Evolutionary conservation across 192 early-diverging fungal species (phyloP).

Genomic region (Linnemannia elongata): DNA sequence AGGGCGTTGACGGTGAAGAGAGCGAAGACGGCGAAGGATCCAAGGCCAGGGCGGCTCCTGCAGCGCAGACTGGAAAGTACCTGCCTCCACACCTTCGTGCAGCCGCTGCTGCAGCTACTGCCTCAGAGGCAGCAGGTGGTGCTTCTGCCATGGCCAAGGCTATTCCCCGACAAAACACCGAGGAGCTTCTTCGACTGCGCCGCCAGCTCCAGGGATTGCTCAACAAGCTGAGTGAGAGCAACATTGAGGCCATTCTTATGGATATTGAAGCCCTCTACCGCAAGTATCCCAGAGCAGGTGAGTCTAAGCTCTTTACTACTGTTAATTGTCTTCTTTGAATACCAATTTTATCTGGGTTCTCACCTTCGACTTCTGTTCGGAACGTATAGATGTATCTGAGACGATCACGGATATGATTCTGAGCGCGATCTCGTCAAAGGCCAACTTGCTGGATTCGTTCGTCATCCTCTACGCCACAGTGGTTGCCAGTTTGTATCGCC

Average conservation of each 20-base stretch:
- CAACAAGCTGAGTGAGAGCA: slow-evolving; percentile 85
- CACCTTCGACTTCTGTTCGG: neutral
- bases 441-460: slow-evolving; percentile 93
- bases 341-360: neutral
- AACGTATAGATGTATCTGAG: slow-evolving; percentile 82
- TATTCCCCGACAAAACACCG: slow-evolving; percentile 64
- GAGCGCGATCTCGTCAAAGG: slow-evolving; percentile 82
- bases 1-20: slow-evolving; percentile 46
- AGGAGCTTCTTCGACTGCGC: slow-evolving; percentile 82
- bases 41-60: slow-evolving; percentile 1
- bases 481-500: slow-evolving; percentile 82
- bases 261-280: slow-evolving; percentile 86
- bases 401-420: slow-evolving; percentile 85
- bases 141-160: slow-evolving; percentile 47
- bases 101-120: slow-evolving; percentile 50
- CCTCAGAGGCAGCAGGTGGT: slow-evolving; percentile 26
- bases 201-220: slow-evolving; percentile 82
- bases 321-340: slow-evolving; percentile 11
- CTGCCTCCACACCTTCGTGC: slow-evolving; percentile 90
- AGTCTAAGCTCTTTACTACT: neutral
- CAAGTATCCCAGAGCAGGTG: slow-evolving; percentile 76
- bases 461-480: slow-evolving; percentile 91
- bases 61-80: slow-evolving; percentile 71
- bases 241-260: slow-evolving; percentile 89
- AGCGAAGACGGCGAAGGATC: slow-evolving; percentile 53